Evolutionary conservation across 208 protist genomes (phyloP).

Genomic region (Trypanosoma rangeli): DNA sequence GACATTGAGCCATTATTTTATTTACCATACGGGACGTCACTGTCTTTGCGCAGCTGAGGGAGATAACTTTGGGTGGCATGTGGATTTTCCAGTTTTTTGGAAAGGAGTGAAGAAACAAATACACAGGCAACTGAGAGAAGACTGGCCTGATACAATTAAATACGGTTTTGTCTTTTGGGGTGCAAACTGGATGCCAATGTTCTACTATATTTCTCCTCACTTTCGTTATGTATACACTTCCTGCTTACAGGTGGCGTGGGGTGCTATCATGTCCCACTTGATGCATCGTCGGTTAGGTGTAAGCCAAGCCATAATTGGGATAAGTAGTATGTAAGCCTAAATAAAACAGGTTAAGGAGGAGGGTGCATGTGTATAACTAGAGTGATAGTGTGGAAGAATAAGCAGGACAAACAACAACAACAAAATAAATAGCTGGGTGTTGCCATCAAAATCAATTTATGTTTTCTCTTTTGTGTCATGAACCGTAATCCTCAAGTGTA

Average conservation of each 20-base stretch:
- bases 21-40: slow-evolving; percentile 63
- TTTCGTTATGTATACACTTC: slow-evolving; percentile 74
- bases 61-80: slow-evolving; percentile 23
- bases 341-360: not conserved
- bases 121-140: slow-evolving; percentile 35
- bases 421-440: not conserved
- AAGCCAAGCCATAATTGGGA: not conserved
- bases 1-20: slow-evolving; percentile 73
- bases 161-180: slow-evolving; percentile 76
- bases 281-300: slow-evolving; percentile 41
- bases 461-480: slow-evolving; percentile 6
- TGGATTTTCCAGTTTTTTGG: slow-evolving; percentile 5
- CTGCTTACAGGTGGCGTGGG: slow-evolving; percentile 68
- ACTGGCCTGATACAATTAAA: slow-evolving; percentile 69
- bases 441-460: not conserved
- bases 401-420: not conserved
- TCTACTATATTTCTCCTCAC: slow-evolving; percentile 81
- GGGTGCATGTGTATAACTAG: not conserved
- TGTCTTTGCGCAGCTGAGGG: slow-evolving; percentile 31
- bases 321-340: not conserved
- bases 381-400: not conserved
- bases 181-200: slow-evolving; percentile 78
- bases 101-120: slow-evolving; percentile 5
- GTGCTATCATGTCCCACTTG: slow-evolving; percentile 72
- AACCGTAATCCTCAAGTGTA: slow-evolving; percentile 6